These are phyloP conservation scores for Talaromyces sp. DNA, from an alignment of 2,329 filamentous ascomycete genomes.

Conservation along the genomic window DNA sequence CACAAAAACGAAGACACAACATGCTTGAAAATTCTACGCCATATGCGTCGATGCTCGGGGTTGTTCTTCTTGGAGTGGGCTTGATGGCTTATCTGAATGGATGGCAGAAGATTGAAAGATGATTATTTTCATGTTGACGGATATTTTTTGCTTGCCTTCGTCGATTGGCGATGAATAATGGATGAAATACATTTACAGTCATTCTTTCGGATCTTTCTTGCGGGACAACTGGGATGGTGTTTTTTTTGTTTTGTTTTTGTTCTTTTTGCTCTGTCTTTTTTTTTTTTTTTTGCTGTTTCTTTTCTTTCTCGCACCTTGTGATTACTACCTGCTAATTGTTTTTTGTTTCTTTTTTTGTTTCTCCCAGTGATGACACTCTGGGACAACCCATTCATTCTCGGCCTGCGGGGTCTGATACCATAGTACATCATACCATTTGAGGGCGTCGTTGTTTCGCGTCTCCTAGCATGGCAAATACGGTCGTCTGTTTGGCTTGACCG, in stretches of 20 bases:
- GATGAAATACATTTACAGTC: background rate
- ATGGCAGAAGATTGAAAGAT: slow-evolving; percentile 60
- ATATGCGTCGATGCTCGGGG: slow-evolving; percentile 76
- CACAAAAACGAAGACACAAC: slow-evolving; percentile 27
- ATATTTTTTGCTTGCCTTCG: background rate
- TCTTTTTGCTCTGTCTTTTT: slow-evolving; percentile 11
- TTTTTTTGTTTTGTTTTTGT: slow-evolving; percentile 16
- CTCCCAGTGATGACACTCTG: background rate
- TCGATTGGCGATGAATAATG: background rate
- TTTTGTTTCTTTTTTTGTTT: background rate
- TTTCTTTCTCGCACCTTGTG: slow-evolving; percentile 20
- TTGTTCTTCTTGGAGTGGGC: slow-evolving; percentile 74
- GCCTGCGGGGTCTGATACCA: background rate
- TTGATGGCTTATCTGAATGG: slow-evolving; percentile 83
- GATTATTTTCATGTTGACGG: slow-evolving; percentile 12
- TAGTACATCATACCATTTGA: background rate
- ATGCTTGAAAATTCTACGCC: slow-evolving; percentile 57
- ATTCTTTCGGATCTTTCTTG: slow-evolving; percentile 12
- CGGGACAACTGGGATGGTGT: slow-evolving; percentile 10
- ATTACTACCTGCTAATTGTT: slow-evolving; percentile 12
- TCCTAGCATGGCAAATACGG: slow-evolving; percentile 1
- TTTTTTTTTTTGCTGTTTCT: slow-evolving; percentile 12
- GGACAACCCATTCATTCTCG: background rate
- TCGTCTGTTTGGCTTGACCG: background rate
- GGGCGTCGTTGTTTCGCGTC: background rate